phyloP scores from a whole-genome alignment of 2,329 filamentous ascomycete species.

The Cryphonectria carpinicola region DNA sequence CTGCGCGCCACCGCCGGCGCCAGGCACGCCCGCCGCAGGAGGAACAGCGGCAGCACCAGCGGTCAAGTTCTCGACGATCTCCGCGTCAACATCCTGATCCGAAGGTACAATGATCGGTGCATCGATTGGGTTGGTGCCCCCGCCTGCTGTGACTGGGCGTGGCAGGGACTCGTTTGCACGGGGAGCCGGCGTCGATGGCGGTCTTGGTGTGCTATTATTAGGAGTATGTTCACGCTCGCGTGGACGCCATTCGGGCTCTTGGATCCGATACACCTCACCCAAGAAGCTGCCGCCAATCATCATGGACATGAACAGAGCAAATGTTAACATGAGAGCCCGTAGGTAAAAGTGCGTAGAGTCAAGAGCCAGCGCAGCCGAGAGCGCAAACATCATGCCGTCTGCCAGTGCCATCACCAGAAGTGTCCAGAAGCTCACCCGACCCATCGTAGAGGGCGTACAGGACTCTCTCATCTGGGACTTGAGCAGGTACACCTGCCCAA shows the following conservation, averaged over 20 bases:
- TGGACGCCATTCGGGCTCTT: slow-evolving; percentile 60
- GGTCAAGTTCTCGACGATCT: slow-evolving; percentile 51
- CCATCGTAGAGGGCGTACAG: slow-evolving; percentile 69
- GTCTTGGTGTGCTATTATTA: slow-evolving; percentile 33
- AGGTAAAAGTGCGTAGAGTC: slow-evolving; percentile 61
- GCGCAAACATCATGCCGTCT: slow-evolving; percentile 62
- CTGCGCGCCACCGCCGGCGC: slow-evolving; percentile 36
- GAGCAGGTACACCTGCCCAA: slow-evolving; percentile 64
- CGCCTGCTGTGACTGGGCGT: slow-evolving; percentile 44
- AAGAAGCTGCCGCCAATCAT: slow-evolving; percentile 62
- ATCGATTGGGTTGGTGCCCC: slow-evolving; percentile 27
- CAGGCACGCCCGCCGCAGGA: slow-evolving; percentile 35
- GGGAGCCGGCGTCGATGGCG: slow-evolving; percentile 34
- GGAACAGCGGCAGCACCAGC: slow-evolving; percentile 43
- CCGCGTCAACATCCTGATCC: slow-evolving; percentile 66
- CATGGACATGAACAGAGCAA: slow-evolving; percentile 59
- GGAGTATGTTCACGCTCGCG: slow-evolving; percentile 41
- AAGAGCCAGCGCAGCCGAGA: slow-evolving; percentile 59
- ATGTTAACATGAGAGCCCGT: slow-evolving; percentile 58
- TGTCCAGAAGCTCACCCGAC: slow-evolving; percentile 67
- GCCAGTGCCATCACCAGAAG: slow-evolving; percentile 64
- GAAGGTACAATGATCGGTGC: slow-evolving; percentile 63
- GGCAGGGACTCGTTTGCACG: slow-evolving; percentile 42
- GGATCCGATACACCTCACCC: slow-evolving; percentile 62
- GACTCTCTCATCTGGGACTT: slow-evolving; percentile 69